Evolutionary conservation across 2,329 filamentous ascomycete species (phyloP), one percentile per base, ranked within the genome.

Genomic region (Diaporthe velutina): DNA sequence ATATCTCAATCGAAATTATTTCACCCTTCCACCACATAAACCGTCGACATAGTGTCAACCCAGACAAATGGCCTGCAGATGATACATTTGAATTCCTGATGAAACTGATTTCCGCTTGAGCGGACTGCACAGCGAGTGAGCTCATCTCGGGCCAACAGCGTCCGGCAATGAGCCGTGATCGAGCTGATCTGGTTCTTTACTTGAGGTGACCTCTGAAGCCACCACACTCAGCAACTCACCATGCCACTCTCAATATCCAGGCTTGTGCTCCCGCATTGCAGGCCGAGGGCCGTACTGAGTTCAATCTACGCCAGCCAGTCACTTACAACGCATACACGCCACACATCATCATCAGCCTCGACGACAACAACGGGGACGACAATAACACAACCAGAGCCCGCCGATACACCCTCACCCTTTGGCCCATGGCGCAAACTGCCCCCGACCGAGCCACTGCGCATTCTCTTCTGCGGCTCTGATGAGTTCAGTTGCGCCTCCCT

Each of bases 401-500:
- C 45, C 17, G 40, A 57, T 2, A 50, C 55, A 48, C 19, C 15
- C 15, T 19, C 48, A 10, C 45, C 71, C 25, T 40, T 30, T 35
- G 42, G 48, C 4, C 38, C 42, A 33, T 30, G 70, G 30, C 70
- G 70, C 57, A 68, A 68, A 22, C 66, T 61, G 13, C 52, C 30
- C 22, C 28, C 40, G 4, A 85, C 88, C 0, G 88, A 91, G 6
- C 94, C 95, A 4, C 87, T 99, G 42, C 90, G 92, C 45, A 95
- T 99, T 71, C 89, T 99, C 5, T 99, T 98, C 84, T 98, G 96
- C 84, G 97, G 97, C 77, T 97, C 96, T 4, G 97, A 99, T 83
- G 88, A 92, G 3, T 98, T 98, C 84, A 98, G 96, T 85, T 93
- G 93, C 79, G 90, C 89, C 70, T 95, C 95, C 1, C 86, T 99